Conservation (phyloP, 192 early-diverging fungal species). For the Coemansia interrupta region DNA sequence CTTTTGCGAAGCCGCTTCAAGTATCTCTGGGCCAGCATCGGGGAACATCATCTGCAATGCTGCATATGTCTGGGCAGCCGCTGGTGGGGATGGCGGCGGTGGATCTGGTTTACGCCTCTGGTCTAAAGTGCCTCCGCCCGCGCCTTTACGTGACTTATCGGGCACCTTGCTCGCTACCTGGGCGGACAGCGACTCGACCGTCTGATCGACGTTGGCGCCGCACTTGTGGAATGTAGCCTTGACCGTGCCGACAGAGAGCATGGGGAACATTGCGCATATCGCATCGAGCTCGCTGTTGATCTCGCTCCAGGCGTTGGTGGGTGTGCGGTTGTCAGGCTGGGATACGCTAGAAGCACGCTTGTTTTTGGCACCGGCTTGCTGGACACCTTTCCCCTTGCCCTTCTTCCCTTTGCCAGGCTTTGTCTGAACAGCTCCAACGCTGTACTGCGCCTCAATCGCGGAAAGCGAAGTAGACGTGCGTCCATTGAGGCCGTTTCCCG, state of each 20-base stretch:
- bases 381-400: constrained; percentile 2
- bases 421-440: constrained; percentile 9
- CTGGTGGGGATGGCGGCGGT: background rate
- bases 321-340: background rate
- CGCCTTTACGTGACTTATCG: constrained; percentile 6
- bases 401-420: constrained; percentile 11
- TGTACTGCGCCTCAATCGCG: constrained; percentile 32
- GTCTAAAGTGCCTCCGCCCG: background rate
- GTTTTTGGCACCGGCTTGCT: no score
- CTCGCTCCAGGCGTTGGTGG: constrained; percentile 34
- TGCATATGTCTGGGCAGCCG: background rate
- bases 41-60: constrained; percentile 26
- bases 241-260: constrained; percentile 25
- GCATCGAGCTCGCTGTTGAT: constrained; percentile 29
- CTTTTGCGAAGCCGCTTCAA: constrained; percentile 19
- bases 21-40: constrained; percentile 6
- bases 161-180: background rate
- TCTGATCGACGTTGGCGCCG: constrained; percentile 19
- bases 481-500: background rate
- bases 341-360: background rate
- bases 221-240: constrained; percentile 34
- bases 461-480: constrained; percentile 12
- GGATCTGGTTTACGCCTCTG: background rate
- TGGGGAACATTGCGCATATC: constrained; percentile 34
- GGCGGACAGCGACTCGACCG: constrained; percentile 10